Evolutionary conservation across 2,329 filamentous ascomycete species (phyloP).

Genomic region (Alternaria brassicae): DNA sequence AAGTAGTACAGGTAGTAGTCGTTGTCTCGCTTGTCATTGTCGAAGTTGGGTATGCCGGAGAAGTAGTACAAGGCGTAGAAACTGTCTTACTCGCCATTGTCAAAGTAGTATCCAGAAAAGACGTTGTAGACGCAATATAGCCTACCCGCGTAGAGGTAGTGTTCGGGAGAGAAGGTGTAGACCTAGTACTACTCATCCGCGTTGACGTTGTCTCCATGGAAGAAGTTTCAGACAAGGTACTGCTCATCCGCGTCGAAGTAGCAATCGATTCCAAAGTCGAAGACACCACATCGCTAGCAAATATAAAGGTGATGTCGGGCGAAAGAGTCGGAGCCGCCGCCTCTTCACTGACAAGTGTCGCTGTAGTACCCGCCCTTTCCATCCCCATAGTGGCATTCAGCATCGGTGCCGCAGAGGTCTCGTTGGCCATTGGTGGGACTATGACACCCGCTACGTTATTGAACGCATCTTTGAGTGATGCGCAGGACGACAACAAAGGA

Average conservation of each 20-base stretch:
- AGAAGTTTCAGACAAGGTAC: not conserved
- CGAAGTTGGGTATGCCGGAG: not conserved
- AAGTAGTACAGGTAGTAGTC: not conserved
- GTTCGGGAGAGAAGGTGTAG: not conserved
- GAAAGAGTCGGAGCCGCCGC: not conserved
- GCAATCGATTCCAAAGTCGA: not conserved
- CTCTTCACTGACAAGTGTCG: not conserved
- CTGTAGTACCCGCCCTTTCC: not conserved
- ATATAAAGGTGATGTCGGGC: not conserved
- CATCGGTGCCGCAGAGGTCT: not conserved
- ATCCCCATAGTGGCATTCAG: not conserved
- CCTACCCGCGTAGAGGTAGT: not conserved
- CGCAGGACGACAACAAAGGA: constrained; percentile 30
- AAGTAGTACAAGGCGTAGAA: not conserved
- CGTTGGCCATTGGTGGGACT: not conserved
- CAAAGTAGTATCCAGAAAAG: not conserved
- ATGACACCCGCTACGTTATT: not conserved
- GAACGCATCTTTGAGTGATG: constrained; percentile 16
- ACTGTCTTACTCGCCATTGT: not conserved
- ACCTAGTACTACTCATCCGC: not conserved
- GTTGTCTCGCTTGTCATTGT: not conserved
- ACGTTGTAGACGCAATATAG: not conserved
- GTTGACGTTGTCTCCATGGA: not conserved
- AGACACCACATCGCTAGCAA: not conserved
- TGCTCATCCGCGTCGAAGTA: not conserved